Conservation (phyloP, 345 rosid genomes). For the Fremontodendron californicum region DNA sequence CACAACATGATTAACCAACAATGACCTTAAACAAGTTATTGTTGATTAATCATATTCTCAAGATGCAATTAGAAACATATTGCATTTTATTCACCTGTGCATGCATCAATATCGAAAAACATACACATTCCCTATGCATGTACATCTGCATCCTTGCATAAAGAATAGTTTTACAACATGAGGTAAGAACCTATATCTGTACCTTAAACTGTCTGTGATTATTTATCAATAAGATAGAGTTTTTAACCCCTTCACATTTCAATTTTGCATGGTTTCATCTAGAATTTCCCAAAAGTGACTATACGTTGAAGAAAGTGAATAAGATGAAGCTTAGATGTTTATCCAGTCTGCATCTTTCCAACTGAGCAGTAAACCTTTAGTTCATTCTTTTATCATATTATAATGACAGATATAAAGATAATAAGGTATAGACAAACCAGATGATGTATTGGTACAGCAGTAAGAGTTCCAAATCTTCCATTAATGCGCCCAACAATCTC, state of each 20-base stretch:
- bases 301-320: neutral
- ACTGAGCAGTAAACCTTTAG: neutral
- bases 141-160: neutral
- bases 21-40: too few relatives aligned
- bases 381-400: neutral
- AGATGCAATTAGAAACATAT: neutral
- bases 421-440: slow-evolving; percentile 3
- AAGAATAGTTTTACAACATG: neutral
- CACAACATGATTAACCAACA: too few relatives aligned
- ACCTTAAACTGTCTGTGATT: neutral
- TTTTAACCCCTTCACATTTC: neutral
- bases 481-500: slow-evolving; percentile 66
- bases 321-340: neutral
- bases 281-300: neutral
- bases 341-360: neutral
- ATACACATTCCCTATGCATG: neutral
- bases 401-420: neutral
- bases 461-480: slow-evolving; percentile 59
- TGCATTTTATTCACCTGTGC: neutral
- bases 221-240: neutral
- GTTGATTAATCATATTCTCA: neutral
- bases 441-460: slow-evolving; percentile 54
- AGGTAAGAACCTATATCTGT: neutral
- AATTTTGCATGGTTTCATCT: neutral
- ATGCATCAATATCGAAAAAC: neutral